Evolutionary conservation across 2,329 filamentous ascomycete genomes (phyloP).

Genomic region (Ceratocystis harringtonii): DNA sequence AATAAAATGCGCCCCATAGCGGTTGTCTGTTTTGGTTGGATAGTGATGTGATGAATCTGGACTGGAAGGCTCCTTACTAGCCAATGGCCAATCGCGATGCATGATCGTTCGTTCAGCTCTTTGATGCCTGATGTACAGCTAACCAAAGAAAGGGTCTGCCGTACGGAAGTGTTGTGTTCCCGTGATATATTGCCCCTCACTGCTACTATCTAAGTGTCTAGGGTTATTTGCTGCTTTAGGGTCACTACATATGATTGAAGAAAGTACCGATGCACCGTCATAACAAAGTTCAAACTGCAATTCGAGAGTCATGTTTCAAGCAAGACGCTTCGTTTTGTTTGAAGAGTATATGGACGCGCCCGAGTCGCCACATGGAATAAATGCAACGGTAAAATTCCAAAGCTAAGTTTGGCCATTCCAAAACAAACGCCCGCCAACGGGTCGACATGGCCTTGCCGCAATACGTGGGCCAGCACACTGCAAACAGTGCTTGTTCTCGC

Average conservation of each 20-base stretch:
- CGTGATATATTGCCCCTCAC: neutral
- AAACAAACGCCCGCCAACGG: conserved; percentile 18
- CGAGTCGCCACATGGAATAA: neutral
- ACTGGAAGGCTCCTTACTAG: neutral
- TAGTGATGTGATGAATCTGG: conserved; percentile 1
- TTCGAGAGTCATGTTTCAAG: neutral
- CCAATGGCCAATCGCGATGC: neutral
- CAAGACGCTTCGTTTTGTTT: neutral
- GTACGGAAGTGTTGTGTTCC: neutral
- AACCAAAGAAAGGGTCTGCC: neutral
- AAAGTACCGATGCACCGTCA: too few species aligned
- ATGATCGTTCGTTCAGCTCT: neutral
- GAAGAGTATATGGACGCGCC: neutral
- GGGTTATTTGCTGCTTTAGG: neutral
- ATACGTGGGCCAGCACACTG: conserved; percentile 32
- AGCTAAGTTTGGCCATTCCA: neutral
- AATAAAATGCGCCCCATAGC: neutral
- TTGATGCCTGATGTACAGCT: neutral
- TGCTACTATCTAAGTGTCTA: neutral
- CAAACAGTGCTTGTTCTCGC: conserved; percentile 38
- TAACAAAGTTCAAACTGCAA: too few species aligned
- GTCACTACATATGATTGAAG: neutral
- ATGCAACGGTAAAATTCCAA: neutral
- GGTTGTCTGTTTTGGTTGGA: neutral
- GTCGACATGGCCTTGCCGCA: conserved; percentile 18